Evolutionary conservation across 441 rosid genomes (phyloP).

Genomic region (Croton setiger): DNA sequence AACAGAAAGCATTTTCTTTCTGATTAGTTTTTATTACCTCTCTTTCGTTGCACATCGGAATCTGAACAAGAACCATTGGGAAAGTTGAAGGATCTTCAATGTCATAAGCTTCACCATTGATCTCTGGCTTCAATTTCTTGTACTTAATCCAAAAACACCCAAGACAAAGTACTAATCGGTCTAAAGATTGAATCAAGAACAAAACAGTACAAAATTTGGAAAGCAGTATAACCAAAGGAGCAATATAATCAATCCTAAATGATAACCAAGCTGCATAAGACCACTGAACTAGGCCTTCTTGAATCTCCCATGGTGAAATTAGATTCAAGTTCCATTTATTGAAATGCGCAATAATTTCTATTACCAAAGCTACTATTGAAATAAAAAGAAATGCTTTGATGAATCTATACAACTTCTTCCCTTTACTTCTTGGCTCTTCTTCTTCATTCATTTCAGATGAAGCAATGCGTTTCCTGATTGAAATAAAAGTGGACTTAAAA

Average conservation of each 20-base stretch:
- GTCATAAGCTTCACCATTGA: slow-evolving; percentile 44
- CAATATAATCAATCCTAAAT: slow-evolving; percentile 64
- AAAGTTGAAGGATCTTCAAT: slow-evolving; percentile 56
- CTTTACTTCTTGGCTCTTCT: slow-evolving; percentile 63
- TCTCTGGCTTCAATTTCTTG: slow-evolving; percentile 59
- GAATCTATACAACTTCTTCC: slow-evolving; percentile 61
- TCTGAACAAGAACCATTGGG: slow-evolving; percentile 95
- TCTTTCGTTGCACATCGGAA: slow-evolving; percentile 95
- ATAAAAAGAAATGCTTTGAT: slow-evolving; percentile 61
- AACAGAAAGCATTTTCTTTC: no score
- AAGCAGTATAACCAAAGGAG: slow-evolving; percentile 58
- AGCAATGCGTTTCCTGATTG: slow-evolving; percentile 60
- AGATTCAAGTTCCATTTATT: slow-evolving; percentile 69
- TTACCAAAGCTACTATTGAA: slow-evolving; percentile 50
- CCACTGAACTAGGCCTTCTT: slow-evolving; percentile 64
- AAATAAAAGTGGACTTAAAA: slow-evolving; percentile 30
- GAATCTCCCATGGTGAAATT: slow-evolving; percentile 65
- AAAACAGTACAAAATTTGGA: slow-evolving; percentile 68
- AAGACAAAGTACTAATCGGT: slow-evolving; percentile 63
- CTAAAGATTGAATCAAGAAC: slow-evolving; percentile 86
- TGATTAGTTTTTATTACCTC: slow-evolving; percentile 45
- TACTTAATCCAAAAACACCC: slow-evolving; percentile 91
- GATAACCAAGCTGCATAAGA: slow-evolving; percentile 72
- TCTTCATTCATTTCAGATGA: slow-evolving; percentile 48
- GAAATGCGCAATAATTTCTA: slow-evolving; percentile 69